Conservation (phyloP, 2,329 filamentous ascomycete genomes). For the Elsinoe perseae region DNA sequence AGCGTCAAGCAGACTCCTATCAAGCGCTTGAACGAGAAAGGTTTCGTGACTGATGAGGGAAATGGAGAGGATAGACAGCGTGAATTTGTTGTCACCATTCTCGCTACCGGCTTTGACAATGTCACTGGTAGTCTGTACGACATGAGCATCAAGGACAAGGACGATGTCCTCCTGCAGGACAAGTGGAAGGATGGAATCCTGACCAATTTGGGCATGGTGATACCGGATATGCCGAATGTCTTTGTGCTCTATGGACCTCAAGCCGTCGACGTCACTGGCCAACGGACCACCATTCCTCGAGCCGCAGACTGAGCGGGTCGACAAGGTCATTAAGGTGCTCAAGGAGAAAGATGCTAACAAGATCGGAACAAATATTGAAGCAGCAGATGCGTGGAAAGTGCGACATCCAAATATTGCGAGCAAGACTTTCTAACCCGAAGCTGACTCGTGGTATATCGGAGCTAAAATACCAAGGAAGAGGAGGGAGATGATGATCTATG, state of each 20-base stretch:
- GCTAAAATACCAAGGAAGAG: slow-evolving; percentile 3
- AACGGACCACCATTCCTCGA: slow-evolving; percentile 40
- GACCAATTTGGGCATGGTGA: slow-evolving; percentile 25
- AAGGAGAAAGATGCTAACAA: slow-evolving; percentile 31
- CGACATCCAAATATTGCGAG: neutral
- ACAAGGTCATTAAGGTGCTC: slow-evolving; percentile 34
- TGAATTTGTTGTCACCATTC: slow-evolving; percentile 38
- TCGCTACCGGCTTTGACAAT: slow-evolving; percentile 41
- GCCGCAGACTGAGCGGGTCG: slow-evolving; percentile 38
- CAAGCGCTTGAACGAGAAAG: slow-evolving; percentile 33
- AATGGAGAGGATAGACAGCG: slow-evolving; percentile 28
- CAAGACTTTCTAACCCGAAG: neutral
- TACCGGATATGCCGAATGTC: slow-evolving; percentile 27
- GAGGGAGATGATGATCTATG: slow-evolving; percentile 4
- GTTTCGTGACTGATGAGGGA: slow-evolving; percentile 32
- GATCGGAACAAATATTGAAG: slow-evolving; percentile 35
- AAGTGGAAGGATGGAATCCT: slow-evolving; percentile 26
- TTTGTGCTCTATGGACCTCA: slow-evolving; percentile 35
- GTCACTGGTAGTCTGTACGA: slow-evolving; percentile 31
- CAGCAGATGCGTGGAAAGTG: slow-evolving; percentile 34
- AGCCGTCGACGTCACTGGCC: slow-evolving; percentile 38
- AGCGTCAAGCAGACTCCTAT: slow-evolving; percentile 37
- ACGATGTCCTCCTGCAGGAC: slow-evolving; percentile 21
- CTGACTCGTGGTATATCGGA: slow-evolving; percentile 6
- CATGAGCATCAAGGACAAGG: slow-evolving; percentile 29